Base-by-base conservation (phyloP, 306 rosid genomes). In the Comarum palustre region DNA sequence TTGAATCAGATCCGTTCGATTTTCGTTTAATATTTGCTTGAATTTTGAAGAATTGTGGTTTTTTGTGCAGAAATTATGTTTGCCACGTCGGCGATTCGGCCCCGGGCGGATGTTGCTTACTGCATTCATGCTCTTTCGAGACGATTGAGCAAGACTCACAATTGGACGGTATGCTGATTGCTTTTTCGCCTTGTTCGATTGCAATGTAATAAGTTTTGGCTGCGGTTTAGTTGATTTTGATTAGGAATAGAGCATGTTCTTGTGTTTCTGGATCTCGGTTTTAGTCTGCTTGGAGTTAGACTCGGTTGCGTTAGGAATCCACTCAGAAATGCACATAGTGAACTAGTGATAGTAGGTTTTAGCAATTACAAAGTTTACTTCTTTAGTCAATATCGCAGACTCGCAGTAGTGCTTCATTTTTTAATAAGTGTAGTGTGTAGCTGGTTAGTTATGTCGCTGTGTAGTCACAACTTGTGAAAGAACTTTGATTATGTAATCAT, bases 31-130 rank as follows among this genome's bases (percentile, higher is more conserved):
- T 31, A 0, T 73, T 20, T 22, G 72, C 45, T 12, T 74, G 76
- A 70, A 10, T 75, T 71, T 78, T 11, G 73, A 60, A 65, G 2
- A 0, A 41, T 43, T 8, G 6, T 27, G 75, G 48, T 41, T 65
- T 75, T 14, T 45, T 16, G 68, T 79, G 84, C 73, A 87, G 90
- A 87, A 62, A 82, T 87, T 71, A 51, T 87, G 83, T 27, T 82
- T 84, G 97, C 97, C 78, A 90, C 99, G 8, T 83, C 99, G 57
- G 88, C 97, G 47, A 79, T 88, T 83, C 83, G 97, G 6, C 97
- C 97, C 0, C 82, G 99, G 69, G 99, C 99, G 25, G 99, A 95
- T 87, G 97, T 95, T 82, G 97, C 99, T 29, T 95, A 95, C 78
- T 95, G 99, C 81, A 88, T 95, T 86, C 96, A 86, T 81, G 93